Percentiles rank a stretch among this genome's conserved stretches.
Conservation (phyloP, 805 yeast genomes). For the Jamesozyma hellenica region DNA sequence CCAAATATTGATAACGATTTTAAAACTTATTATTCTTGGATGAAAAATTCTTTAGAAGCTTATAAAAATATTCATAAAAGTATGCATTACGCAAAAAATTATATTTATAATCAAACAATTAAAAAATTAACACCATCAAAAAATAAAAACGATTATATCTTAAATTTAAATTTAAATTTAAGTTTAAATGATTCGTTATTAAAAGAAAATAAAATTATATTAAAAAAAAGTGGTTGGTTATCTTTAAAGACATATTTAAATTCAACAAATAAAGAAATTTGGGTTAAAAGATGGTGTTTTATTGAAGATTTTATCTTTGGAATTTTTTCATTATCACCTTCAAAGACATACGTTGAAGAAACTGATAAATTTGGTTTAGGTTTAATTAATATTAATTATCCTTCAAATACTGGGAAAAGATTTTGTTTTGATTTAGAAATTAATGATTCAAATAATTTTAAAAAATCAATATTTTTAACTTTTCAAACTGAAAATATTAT, state of each 20-base stretch:
- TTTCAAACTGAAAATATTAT: conserved; percentile 67
- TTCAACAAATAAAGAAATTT: conserved; percentile 42
- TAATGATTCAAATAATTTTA: neutral
- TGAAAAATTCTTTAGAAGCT: conserved; percentile 5
- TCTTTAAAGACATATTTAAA: conserved; percentile 59
- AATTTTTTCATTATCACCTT: conserved; percentile 53
- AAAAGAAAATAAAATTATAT: conserved; percentile 15
- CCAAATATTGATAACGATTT: conserved; percentile 5
- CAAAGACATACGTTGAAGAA: conserved; percentile 69
- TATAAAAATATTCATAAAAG: conserved; percentile 20
- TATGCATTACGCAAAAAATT: conserved; percentile 43
- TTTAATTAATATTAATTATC: conserved; percentile 51
- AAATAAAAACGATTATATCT: conserved; percentile 45
- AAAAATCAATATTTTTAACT: conserved; percentile 29
- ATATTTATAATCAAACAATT: conserved; percentile 49
- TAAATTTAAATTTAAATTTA: conserved; percentile 13
- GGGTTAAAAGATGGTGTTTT: conserved; percentile 80
- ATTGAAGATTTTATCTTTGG: conserved; percentile 78
- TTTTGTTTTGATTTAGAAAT: conserved; percentile 76
- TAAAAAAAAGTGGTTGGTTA: conserved; percentile 77
- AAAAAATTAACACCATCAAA: conserved; percentile 48
- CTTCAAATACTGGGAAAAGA: conserved; percentile 53
- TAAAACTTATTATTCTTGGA: conserved; percentile 10
- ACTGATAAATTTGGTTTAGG: conserved; percentile 77
- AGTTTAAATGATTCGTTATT: too few relatives aligned